Evolutionary conservation across 2,329 filamentous ascomycete species (phyloP), one percentile per base, ranked within the genome.

Genomic region (Stylonectria norvegica): DNA sequence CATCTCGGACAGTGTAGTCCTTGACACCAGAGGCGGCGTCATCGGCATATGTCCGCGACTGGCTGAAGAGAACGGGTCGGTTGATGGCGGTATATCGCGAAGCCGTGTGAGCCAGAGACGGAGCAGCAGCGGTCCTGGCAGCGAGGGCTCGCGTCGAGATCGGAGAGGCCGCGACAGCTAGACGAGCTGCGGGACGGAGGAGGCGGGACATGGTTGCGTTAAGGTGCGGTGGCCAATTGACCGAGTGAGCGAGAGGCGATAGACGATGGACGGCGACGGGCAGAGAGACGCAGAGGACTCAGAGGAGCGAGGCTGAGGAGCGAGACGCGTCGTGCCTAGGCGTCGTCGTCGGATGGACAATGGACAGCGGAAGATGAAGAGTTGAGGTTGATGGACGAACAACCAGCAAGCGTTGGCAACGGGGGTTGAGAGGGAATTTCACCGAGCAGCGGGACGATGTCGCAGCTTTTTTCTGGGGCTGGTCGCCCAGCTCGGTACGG

Each of bases 1-100:
- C 93, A 66, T 98, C 93, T 73, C 93, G 83, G 61, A 98, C 93
- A 31, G 93, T 95, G 73, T 95, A 89, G 66, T 96, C 88, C 78
- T 96, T 96, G 60, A 75, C 72, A 52, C 84, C 85, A 52, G 53
- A 55, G 50, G 39, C 50, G 28, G 67, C 64, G 48, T 67, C 66
- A 40, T 78, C 73, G 56, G 78, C 76, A 58, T 78, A 81, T 38
- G 73, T 70, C 59, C 76, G 68, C 61, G 69, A 63, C 66, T 79
- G 76, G 36, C 53, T 61, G 46, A 65, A 66, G 55, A 63, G 58
- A 61, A 62, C 58, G 45, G 63, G 62, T 39, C 59, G 57, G 35
- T 65, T 56, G 52, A 66, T 52, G 47, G 66, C 56, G 48, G 66
- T 56, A 49, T 67, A 60, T 36, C 64, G 51, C 33, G 62, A 52